phyloP scores from a whole-genome alignment of 495 filamentous ascomycete genomes.

The Sporormia fimetaria region DNA sequence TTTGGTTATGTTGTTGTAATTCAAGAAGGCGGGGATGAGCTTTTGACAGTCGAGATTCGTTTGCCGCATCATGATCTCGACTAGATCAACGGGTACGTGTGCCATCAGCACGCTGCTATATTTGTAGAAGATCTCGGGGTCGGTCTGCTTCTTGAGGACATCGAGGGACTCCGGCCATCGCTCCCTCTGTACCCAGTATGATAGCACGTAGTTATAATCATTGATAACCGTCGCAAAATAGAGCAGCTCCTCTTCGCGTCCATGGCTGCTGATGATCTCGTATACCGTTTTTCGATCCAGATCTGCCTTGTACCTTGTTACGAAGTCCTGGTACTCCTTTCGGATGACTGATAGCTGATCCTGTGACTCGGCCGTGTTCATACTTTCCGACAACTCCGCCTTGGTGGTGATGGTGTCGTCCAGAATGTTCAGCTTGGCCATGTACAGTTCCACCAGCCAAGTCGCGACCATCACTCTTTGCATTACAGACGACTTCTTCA shows the following conservation, averaged over 20 bases:
- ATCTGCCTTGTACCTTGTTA: slow-evolving; percentile 69
- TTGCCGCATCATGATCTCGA: slow-evolving; percentile 91
- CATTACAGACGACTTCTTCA: slow-evolving; percentile 79
- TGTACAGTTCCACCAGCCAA: slow-evolving; percentile 92
- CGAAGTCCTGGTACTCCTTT: slow-evolving; percentile 78
- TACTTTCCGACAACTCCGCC: slow-evolving; percentile 64
- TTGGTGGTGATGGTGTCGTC: slow-evolving; percentile 90
- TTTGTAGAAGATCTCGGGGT: slow-evolving; percentile 86
- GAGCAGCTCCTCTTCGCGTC: slow-evolving; percentile 81
- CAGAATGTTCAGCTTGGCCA: slow-evolving; percentile 89
- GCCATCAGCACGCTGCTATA: slow-evolving; percentile 95
- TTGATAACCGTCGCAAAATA: slow-evolving; percentile 78
- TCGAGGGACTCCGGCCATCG: slow-evolving; percentile 82
- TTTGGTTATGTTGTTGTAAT: slow-evolving; percentile 70
- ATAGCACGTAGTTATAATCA: slow-evolving; percentile 87
- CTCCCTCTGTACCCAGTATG: slow-evolving; percentile 95
- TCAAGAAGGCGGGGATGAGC: slow-evolving; percentile 83
- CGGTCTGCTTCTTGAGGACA: slow-evolving; percentile 81
- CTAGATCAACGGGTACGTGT: slow-evolving; percentile 66
- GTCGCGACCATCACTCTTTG: slow-evolving; percentile 89
- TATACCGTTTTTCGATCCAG: slow-evolving; percentile 87
- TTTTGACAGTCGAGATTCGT: slow-evolving; percentile 73
- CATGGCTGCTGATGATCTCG: slow-evolving; percentile 91
- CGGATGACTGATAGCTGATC: slow-evolving; percentile 58
- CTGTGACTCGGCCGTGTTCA: slow-evolving; percentile 56